phyloP scores from a whole-genome alignment of 2,329 filamentous ascomycete species.

The Venturiaceae sp. region DNA sequence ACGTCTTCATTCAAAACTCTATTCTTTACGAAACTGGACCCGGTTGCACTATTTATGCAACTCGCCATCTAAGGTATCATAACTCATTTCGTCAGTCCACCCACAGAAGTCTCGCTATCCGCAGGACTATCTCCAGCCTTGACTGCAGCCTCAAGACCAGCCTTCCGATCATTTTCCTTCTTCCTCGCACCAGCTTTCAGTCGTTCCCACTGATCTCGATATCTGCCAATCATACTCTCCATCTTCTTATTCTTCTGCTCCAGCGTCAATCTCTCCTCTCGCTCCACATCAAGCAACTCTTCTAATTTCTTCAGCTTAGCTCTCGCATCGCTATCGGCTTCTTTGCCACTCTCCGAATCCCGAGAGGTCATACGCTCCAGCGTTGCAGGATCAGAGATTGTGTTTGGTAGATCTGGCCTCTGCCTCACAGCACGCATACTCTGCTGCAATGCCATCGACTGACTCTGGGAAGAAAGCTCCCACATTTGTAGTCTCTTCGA shows the following conservation, averaged over 20 bases:
- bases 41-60: too few species aligned
- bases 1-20: too few species aligned
- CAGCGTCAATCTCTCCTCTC: conserved; percentile 53
- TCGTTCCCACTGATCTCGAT: conserved; percentile 58
- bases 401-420: conserved; percentile 1
- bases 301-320: conserved; percentile 15
- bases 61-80: too few species aligned
- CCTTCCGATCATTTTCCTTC: conserved; percentile 5
- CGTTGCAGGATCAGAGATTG: neutral
- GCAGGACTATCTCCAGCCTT: neutral
- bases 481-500: conserved; percentile 85
- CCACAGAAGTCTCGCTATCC: neutral
- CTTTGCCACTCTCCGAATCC: neutral
- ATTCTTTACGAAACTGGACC: too few species aligned
- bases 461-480: conserved; percentile 84
- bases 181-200: conserved; percentile 52
- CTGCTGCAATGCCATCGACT: conserved; percentile 65
- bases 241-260: conserved; percentile 53
- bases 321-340: neutral
- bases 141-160: neutral
- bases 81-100: too few species aligned
- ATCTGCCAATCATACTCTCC: conserved; percentile 42
- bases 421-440: conserved; percentile 10
- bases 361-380: neutral
- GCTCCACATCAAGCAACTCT: conserved; percentile 46